These are phyloP conservation scores for Komagataella ulmi DNA, from an alignment of 805 yeast genomes.

Conservation along the genomic window DNA sequence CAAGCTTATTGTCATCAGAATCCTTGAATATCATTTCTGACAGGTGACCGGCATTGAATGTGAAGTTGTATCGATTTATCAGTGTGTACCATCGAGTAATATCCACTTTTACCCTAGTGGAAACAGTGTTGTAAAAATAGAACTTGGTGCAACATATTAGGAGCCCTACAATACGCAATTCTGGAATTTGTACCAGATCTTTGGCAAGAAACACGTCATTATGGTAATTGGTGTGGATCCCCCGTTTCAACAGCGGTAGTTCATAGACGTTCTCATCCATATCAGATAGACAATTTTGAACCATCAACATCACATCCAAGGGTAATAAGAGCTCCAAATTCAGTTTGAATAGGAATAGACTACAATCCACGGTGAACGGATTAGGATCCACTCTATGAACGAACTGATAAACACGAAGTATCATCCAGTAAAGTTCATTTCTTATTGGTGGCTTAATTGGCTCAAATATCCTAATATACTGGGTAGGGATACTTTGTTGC, in stretches of 20 bases:
- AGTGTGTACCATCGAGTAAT: background rate
- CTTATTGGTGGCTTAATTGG: slow-evolving; percentile 25
- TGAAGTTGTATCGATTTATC: slow-evolving; percentile 6
- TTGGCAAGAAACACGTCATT: slow-evolving; percentile 1
- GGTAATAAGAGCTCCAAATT: slow-evolving; percentile 33
- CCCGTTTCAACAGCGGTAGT: background rate
- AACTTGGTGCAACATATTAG: slow-evolving; percentile 19
- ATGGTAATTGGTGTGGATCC: background rate
- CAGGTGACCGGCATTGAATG: slow-evolving; percentile 7
- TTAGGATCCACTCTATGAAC: background rate
- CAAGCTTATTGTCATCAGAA: slow-evolving; percentile 20
- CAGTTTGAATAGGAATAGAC: slow-evolving; percentile 21
- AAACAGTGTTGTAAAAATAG: slow-evolving; percentile 11
- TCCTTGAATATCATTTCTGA: slow-evolving; percentile 11
- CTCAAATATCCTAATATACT: slow-evolving; percentile 22
- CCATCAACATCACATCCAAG: slow-evolving; percentile 28
- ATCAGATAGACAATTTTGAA: slow-evolving; percentile 14
- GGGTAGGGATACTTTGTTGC: slow-evolving; percentile 23
- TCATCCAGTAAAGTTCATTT: slow-evolving; percentile 16
- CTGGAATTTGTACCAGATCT: slow-evolving; percentile 17
- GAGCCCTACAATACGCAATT: slow-evolving; percentile 20
- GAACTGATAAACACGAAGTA: background rate
- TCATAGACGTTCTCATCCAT: slow-evolving; percentile 5
- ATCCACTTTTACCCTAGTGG: background rate
- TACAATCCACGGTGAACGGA: background rate